Base-by-base conservation (phyloP, 108 stramenopile genomes). In the Cyclotella sp. region DNA sequence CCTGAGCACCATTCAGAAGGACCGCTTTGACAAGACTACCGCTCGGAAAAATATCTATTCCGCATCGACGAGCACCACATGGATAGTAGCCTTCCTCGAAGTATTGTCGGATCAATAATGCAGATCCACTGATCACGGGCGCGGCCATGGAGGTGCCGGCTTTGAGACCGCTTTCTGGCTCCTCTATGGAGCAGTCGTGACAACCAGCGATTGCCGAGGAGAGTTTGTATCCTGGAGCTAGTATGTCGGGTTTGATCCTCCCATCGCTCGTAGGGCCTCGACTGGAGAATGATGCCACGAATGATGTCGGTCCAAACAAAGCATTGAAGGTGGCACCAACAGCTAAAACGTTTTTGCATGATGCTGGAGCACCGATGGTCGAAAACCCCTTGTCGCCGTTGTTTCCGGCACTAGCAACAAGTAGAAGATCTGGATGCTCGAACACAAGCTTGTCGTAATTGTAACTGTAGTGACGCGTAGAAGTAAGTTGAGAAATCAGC, bases 61-160 rank as follows among this genome's bases (percentile, higher is more conserved):
- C 85, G 14, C 83, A 71, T 12, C 62, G 76, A 10, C 79, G 58
- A 12, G 42, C 29, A 34, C 88, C 87, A 52, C 76, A 68, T n/a
- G 84, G 84, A 75, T 85, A 88, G 43, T 59, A 88, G 9, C 85
- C 87, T 58, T 89, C 88, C 21, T 49, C 52, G 62, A 89, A 89
- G 70, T 90, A 93, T 70, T 93, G 92, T 16, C 87, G 63, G 11
- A 95, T 63, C 12, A 93, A 63, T 27, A 92, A 88, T 1, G 89
- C 91, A 4, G 89, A 79, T 19, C 95, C 95, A 13, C 89, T 80
- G 16, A 89, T 84, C 10, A 91, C 62, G 12, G 95, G 95, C 16
- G 90, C 84, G 49, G 95, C 88, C 87, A 92, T 93, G 3, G 68
- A 75, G 15, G 87, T 87, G 10, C 87, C 87, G 5, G 57, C 57